Conservation (phyloP, 495 filamentous ascomycete species). For the Neurospora hispaniola region DNA sequence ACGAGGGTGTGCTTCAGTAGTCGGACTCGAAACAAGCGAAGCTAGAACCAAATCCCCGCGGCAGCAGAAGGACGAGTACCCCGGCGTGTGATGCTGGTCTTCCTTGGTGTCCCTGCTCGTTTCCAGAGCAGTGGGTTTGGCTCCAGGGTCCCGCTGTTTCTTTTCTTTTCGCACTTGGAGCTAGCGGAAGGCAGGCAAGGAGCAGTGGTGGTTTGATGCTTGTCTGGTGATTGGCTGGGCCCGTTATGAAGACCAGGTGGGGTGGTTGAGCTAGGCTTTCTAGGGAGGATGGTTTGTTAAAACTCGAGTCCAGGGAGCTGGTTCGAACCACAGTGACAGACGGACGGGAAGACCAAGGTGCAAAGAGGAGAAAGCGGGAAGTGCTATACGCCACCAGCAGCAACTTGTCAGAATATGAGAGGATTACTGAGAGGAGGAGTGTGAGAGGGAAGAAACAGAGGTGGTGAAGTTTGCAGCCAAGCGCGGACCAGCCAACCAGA, state of each 20-base stretch:
- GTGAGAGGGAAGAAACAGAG: not conserved
- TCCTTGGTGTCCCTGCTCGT: constrained; percentile 5
- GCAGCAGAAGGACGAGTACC: constrained; percentile 10
- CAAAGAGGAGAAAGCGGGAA: not conserved
- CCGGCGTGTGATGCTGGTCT: constrained; percentile 16
- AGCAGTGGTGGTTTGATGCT: not conserved
- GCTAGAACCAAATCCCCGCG: constrained; percentile 14
- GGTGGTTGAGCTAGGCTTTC: constrained; percentile 1
- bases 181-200: constrained; percentile 4
- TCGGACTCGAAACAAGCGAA: constrained; percentile 12
- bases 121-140: constrained; percentile 20
- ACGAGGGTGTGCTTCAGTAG: constrained; percentile 7
- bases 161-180: constrained; percentile 1
- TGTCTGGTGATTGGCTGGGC: constrained; percentile 12
- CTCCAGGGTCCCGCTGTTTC: constrained; percentile 1
- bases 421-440: not conserved
- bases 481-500: constrained; percentile 12
- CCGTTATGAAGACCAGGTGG: constrained; percentile 14
- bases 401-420: not conserved
- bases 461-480: not conserved
- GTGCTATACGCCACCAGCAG: not conserved
- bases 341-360: not conserved
- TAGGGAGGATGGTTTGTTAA: not conserved
- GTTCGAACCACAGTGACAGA: not conserved
- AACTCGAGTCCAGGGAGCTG: not conserved